phyloP scores from a whole-genome alignment of 352 stramenopile genomes.

The Pythium periplocum region DNA sequence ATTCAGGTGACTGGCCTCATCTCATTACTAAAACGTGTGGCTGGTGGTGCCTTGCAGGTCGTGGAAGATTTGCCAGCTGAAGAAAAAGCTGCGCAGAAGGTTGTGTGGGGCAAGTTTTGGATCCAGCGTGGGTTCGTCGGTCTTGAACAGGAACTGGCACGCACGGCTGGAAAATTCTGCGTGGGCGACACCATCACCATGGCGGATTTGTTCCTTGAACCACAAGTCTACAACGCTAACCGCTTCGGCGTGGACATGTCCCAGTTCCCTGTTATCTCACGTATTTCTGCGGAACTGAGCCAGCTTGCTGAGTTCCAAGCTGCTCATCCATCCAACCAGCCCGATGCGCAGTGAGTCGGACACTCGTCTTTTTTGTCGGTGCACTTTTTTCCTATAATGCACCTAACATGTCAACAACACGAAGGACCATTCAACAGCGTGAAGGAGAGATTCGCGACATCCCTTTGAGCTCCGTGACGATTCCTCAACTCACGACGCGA shows the following conservation, averaged over 20 bases:
- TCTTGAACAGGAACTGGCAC: slow-evolving; percentile 66
- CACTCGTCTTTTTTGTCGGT: too few species aligned
- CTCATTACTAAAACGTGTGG: background rate
- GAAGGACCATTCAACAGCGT: too few species aligned
- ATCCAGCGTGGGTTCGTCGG: slow-evolving; percentile 81
- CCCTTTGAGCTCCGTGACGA: too few species aligned
- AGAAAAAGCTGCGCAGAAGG: slow-evolving; percentile 37
- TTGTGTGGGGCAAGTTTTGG: slow-evolving; percentile 57
- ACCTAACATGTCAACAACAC: too few species aligned
- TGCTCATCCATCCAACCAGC: slow-evolving; percentile 75
- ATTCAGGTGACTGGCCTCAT: slow-evolving; percentile 7
- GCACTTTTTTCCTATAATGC: too few species aligned
- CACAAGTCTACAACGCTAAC: slow-evolving; percentile 91
- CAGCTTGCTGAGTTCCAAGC: slow-evolving; percentile 77
- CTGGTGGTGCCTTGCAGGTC: slow-evolving; percentile 2
- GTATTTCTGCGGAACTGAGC: slow-evolving; percentile 62
- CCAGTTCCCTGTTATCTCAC: slow-evolving; percentile 81
- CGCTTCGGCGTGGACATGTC: slow-evolving; percentile 86
- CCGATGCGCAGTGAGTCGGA: slow-evolving; percentile 35
- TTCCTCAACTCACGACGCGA: too few species aligned
- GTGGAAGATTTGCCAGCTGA: slow-evolving; percentile 35
- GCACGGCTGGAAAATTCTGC: slow-evolving; percentile 59
- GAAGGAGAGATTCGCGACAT: too few species aligned
- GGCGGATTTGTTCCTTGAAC: slow-evolving; percentile 87
- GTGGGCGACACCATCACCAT: slow-evolving; percentile 80